These are phyloP conservation scores for Papilionanthe hybrid DNA, from an alignment of 116 monocot genomes.

Conservation along the genomic window DNA sequence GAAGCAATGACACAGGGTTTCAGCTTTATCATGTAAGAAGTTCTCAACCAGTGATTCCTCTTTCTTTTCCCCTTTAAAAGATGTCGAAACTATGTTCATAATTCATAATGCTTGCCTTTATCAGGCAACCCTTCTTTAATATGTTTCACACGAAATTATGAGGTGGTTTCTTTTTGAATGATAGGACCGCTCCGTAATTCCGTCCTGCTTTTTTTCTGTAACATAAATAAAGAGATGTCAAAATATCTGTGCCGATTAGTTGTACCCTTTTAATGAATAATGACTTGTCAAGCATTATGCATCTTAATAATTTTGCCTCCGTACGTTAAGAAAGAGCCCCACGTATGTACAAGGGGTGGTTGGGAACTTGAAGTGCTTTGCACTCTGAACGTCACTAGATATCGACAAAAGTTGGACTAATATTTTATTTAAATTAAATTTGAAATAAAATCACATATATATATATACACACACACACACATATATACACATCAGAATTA, in stretches of 20 bases:
- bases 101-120: background rate
- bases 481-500: too few species aligned
- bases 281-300: too few species aligned
- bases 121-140: background rate
- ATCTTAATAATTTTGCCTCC: too few species aligned
- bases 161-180: background rate
- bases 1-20: background rate
- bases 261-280: background rate
- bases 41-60: background rate
- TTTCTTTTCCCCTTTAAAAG: background rate
- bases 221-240: background rate
- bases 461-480: too few species aligned
- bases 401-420: too few species aligned
- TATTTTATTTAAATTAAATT: too few species aligned
- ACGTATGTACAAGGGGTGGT: too few species aligned
- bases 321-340: too few species aligned
- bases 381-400: too few species aligned
- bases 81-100: background rate
- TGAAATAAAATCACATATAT: too few species aligned
- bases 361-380: too few species aligned
- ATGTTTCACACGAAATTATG: background rate
- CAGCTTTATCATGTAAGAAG: background rate
- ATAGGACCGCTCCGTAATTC: background rate
- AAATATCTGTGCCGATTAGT: background rate
- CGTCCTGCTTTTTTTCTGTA: background rate